These are phyloP conservation scores for Microdochium nivale DNA, from an alignment of 2,329 filamentous ascomycete species.

Conservation along the genomic window DNA sequence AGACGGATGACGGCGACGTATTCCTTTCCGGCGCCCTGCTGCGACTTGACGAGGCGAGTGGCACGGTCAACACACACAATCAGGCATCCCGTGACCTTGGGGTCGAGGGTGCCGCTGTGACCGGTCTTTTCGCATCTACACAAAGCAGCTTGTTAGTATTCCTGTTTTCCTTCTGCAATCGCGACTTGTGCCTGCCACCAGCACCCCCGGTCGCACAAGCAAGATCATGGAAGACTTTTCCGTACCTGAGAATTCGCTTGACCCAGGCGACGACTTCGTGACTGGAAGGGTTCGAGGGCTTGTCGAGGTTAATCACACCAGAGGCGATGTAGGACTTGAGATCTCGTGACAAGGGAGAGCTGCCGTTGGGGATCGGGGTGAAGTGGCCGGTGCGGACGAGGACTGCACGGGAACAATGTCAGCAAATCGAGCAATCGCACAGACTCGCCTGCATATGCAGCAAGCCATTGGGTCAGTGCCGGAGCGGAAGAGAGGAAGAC, in stretches of 20 bases:
- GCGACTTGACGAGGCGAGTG: slow-evolving; percentile 94
- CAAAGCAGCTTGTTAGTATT: slow-evolving; percentile 4
- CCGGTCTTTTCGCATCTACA: slow-evolving; percentile 86
- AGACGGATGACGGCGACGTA: slow-evolving; percentile 94
- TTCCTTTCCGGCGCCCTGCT: slow-evolving; percentile 98
- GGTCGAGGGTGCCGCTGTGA: slow-evolving; percentile 95
- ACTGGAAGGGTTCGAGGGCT: slow-evolving; percentile 93
- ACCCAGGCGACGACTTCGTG: slow-evolving; percentile 99
- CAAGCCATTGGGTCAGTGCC: slow-evolving; percentile 2
- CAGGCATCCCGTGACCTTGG: slow-evolving; percentile 92
- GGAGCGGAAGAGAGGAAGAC: slow-evolving; percentile 23
- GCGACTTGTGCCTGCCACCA: not conserved
- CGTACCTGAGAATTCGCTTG: slow-evolving; percentile 87
- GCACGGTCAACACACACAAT: slow-evolving; percentile 82
- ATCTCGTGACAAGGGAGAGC: slow-evolving; percentile 84
- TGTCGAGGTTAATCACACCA: slow-evolving; percentile 97
- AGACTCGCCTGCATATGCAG: not conserved
- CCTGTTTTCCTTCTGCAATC: not conserved
- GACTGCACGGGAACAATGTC: slow-evolving; percentile 41
- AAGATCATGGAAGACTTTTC: slow-evolving; percentile 1
- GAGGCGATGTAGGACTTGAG: slow-evolving; percentile 95
- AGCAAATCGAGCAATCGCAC: slow-evolving; percentile 6
- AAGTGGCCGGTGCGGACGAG: slow-evolving; percentile 92
- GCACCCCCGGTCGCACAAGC: too few relatives aligned
- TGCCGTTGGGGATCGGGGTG: slow-evolving; percentile 91